These are phyloP conservation scores for Casuarina glauca DNA, from an alignment of 306 rosid species.

Conservation along the genomic window DNA sequence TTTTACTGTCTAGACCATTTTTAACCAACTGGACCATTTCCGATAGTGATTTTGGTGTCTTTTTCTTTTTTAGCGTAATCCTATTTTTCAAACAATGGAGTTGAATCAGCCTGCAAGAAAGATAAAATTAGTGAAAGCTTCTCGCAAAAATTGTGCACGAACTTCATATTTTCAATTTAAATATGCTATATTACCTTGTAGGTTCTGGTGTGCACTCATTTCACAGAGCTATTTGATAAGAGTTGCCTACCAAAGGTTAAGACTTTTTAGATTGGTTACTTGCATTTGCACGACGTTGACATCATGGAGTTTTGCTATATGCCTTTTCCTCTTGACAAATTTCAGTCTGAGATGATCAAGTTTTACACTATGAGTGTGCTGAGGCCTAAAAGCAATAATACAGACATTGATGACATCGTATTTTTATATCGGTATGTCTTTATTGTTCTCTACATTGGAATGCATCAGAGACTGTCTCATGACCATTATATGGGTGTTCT, in stretches of 20 bases:
- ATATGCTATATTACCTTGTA: constrained; percentile 31
- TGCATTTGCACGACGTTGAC: constrained; percentile 14
- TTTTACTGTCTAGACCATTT: neutral
- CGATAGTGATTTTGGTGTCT: neutral
- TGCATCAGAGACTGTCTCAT: neutral
- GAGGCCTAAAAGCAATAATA: constrained; percentile 62
- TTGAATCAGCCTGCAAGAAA: neutral
- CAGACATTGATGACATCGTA: constrained; percentile 61
- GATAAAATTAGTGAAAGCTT: neutral
- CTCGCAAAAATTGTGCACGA: neutral
- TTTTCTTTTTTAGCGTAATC: neutral
- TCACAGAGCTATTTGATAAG: constrained; percentile 83
- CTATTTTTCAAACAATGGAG: neutral
- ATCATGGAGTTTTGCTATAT: constrained; percentile 13
- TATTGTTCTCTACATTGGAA: constrained; percentile 11
- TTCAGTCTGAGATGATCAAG: constrained; percentile 77
- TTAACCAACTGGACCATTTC: neutral
- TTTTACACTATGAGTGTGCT: constrained; percentile 87
- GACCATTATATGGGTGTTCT: constrained; percentile 19
- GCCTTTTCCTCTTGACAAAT: constrained; percentile 12
- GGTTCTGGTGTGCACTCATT: constrained; percentile 95
- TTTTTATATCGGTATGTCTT: constrained; percentile 76
- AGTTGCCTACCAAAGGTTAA: constrained; percentile 61
- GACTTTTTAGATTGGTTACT: constrained; percentile 23
- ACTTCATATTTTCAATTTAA: neutral